These are phyloP conservation scores for Mrakia frigida DNA, from an alignment of 768 basidiomycete species.

Conservation along the genomic window DNA sequence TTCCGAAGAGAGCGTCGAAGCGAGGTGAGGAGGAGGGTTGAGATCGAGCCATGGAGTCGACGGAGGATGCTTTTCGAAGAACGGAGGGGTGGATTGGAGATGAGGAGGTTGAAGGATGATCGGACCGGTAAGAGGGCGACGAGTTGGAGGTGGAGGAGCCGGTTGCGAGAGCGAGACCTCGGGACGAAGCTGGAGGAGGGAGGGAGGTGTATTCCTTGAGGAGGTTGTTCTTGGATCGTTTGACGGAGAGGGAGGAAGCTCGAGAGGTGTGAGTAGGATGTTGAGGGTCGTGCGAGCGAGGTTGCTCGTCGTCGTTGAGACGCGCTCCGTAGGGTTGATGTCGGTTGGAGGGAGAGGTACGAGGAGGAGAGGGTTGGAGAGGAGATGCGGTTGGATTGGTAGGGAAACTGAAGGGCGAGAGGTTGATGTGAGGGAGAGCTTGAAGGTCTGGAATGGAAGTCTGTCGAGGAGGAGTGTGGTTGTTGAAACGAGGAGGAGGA, in stretches of 20 bases:
- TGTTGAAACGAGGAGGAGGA: neutral
- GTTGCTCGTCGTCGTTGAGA: neutral
- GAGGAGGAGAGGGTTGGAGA: neutral
- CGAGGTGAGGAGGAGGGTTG: neutral
- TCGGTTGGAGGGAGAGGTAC: neutral
- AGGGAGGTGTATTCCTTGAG: neutral
- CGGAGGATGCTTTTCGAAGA: conserved; percentile 13
- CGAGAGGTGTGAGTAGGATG: conserved; percentile 4
- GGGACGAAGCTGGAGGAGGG: conserved; percentile 1
- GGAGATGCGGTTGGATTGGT: neutral
- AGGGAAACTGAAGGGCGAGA: conserved; percentile 10
- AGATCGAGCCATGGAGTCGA: neutral
- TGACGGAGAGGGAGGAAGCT: conserved; percentile 1
- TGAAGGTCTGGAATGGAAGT: neutral
- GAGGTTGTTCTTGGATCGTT: neutral
- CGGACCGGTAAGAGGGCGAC: neutral
- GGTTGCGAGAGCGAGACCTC: conserved; percentile 8
- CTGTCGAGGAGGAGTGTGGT: conserved; percentile 1
- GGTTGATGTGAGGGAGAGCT: neutral
- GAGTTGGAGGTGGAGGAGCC: neutral
- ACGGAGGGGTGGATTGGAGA: neutral
- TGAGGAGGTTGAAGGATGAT: neutral
- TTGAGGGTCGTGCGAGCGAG: conserved; percentile 3
- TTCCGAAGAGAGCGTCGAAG: neutral
- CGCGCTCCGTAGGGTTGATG: neutral